Evolutionary conservation across 352 stramenopile genomes (phyloP), one percentile per base, ranked within the genome.

Genomic region (Pythium dissotocum): DNA sequence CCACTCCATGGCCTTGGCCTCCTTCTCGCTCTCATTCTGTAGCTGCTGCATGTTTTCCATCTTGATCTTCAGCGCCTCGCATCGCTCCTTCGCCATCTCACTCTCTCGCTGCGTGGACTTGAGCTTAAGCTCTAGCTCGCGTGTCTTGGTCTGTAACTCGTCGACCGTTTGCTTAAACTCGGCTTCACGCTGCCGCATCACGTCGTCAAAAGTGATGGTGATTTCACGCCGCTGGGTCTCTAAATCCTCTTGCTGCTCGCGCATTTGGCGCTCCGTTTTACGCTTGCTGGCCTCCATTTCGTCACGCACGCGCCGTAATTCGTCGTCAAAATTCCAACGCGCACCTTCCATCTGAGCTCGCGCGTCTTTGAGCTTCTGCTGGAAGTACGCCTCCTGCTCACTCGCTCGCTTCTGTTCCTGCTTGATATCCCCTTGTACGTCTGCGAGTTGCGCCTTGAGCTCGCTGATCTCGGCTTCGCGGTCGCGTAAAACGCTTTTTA

Each of bases 301-400:
- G 65, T 94, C 85, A 55, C 89, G 75, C 35, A 79, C 75, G 1
- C 77, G 77, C 16, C 80, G 80, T 69, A 91, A 59, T 46, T 88
- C 81, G 18, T 92, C 87, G 63, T 96, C 87, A 51, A 92, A 90
- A 33, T 87, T 82, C 84, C 83, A 95, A 18, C 78, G 79, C 35
- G 78, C 75, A 18, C 79, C 78, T 63, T 95, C 85, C 73, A 93
- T 83, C 66, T 90, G 82, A 24, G 79, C 81, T 8, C 81, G 75
- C 6, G 84, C 77, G 46, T 95, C 85, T 55, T 91, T 91, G 28
- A 94, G 80, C 58, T 93, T 90, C 61, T 92, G 82, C 59, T 92
- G 77, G 58, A 79, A 77, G 52, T 76, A 80, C 18, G 56, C 54
- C 36, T 95, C 84, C 33, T 85, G 73, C 35, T 91, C 86, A 0